Evolutionary conservation across 2,329 filamentous ascomycete genomes (phyloP), one percentile per base, ranked within the genome.

Genomic region (Beauveria rudraprayagi): DNA sequence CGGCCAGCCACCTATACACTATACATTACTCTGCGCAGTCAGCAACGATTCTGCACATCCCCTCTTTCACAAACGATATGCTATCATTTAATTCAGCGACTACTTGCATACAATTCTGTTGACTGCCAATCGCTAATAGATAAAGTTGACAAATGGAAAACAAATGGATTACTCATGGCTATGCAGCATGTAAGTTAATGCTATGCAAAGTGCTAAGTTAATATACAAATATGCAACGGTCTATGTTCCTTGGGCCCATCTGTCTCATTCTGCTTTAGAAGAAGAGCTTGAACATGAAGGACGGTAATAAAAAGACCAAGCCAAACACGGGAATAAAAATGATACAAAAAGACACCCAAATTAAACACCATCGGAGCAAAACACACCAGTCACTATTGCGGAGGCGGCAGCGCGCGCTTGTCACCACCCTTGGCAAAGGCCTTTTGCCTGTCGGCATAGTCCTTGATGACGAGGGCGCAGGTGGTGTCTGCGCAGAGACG

Each of bases 401-500:
- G 53, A 53, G 66, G 63, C 4, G 65, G 43, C 22, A 67, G 56
- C 3, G 66, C 63, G n/a, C 63, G 63, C 63, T 67, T 66, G 59
- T 66, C 65, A 28, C 60, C 66, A 22, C 61, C 66, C 70, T 81
- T 82, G 37, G 72, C 74, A 67, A 84, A 83, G 0, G 81, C 78
- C 77, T 85, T 85, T 71, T 86, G 83, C 66, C 77, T 76, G 7
- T 87, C 78, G 26, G 81, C 79, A 69, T 82, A 99, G 67, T 99
- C 91, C 73, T 87, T 88, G 62, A 97, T 88, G 58, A 94, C 79
- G 62, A 97, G 78, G 6, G 89, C 84, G 75, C 94, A 99, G 64
- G 80, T 83, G n/a, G 92, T 83, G 71, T 99, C 93, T 66, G 90
- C 81, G 74, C 94, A 99, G 58, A 99, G 78, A 63, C 88, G 83